These are phyloP conservation scores for Trichoderma sp. DNA, from an alignment of 2,329 filamentous ascomycete genomes.

Conservation along the genomic window DNA sequence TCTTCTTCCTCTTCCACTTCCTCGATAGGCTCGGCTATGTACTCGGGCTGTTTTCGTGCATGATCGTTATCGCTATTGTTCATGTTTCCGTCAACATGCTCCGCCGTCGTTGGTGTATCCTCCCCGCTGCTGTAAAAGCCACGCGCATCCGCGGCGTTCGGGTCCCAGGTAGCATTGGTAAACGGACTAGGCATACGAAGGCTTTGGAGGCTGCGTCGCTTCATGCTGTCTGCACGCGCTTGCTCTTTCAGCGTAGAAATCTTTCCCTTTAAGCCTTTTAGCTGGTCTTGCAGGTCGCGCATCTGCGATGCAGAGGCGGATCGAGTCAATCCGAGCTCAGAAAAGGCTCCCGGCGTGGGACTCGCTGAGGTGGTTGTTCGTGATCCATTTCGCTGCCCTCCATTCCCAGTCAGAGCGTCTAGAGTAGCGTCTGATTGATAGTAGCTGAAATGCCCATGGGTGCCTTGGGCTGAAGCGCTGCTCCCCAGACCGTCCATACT, in stretches of 20 bases:
- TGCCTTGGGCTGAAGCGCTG: slow-evolving; percentile 31
- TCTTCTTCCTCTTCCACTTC: not conserved
- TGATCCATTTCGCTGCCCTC: slow-evolving; percentile 36
- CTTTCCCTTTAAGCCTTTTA: slow-evolving; percentile 81
- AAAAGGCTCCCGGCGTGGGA: slow-evolving; percentile 46
- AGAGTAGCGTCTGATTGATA: slow-evolving; percentile 46
- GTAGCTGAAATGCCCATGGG: slow-evolving; percentile 36
- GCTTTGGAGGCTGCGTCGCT: slow-evolving; percentile 74
- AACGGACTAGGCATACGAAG: slow-evolving; percentile 77
- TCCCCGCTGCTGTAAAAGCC: slow-evolving; percentile 29
- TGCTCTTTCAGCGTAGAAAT: slow-evolving; percentile 79
- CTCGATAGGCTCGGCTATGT: not conserved
- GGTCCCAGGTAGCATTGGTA: slow-evolving; percentile 60
- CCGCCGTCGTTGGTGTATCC: slow-evolving; percentile 25
- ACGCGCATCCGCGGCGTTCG: slow-evolving; percentile 32
- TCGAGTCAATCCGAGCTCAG: slow-evolving; percentile 57
- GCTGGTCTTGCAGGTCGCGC: slow-evolving; percentile 75
- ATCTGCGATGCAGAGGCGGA: slow-evolving; percentile 74
- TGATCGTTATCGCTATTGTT: not conserved
- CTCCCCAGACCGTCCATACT: slow-evolving; percentile 46
- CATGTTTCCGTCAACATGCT: not conserved
- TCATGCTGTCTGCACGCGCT: slow-evolving; percentile 75
- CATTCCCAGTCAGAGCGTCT: slow-evolving; percentile 57
- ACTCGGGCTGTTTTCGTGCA: not conserved
- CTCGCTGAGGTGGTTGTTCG: slow-evolving; percentile 46